phyloP scores from a whole-genome alignment of 2,329 filamentous ascomycete genomes.

The Knoxdaviesia proteae region DNA sequence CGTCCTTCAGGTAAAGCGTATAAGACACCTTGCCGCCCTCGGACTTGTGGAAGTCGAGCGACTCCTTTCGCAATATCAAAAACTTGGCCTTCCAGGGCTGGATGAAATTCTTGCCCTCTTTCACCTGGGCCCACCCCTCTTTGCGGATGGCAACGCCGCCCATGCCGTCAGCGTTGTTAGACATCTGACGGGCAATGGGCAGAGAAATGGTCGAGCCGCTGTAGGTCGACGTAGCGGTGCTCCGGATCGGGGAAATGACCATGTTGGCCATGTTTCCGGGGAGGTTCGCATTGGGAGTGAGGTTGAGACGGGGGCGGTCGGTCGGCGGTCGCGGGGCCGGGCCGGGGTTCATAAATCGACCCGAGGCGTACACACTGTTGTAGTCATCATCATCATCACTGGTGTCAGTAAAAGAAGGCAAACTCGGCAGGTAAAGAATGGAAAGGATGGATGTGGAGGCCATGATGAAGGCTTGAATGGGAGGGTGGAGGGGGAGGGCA shows the following conservation, averaged over 20 bases:
- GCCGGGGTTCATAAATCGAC: slow-evolving; percentile 87
- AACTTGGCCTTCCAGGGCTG: slow-evolving; percentile 79
- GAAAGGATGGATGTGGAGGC: too few species aligned
- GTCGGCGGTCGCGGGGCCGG: slow-evolving; percentile 79
- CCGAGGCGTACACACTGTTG: slow-evolving; percentile 33
- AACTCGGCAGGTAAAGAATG: too few species aligned
- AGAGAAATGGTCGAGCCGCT: slow-evolving; percentile 54
- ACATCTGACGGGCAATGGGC: slow-evolving; percentile 41
- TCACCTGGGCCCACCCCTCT: slow-evolving; percentile 66
- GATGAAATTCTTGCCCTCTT: slow-evolving; percentile 77
- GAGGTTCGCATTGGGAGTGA: slow-evolving; percentile 56
- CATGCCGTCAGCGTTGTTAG: slow-evolving; percentile 38
- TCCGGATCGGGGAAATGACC: slow-evolving; percentile 50
- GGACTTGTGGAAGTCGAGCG: slow-evolving; percentile 84
- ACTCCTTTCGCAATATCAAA: slow-evolving; percentile 77
- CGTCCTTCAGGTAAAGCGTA: slow-evolving; percentile 66
- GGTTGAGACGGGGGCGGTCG: slow-evolving; percentile 60
- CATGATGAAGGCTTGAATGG: too few species aligned
- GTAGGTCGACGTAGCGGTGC: slow-evolving; percentile 43
- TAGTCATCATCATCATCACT: slow-evolving; percentile 4
- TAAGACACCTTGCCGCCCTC: slow-evolving; percentile 76
- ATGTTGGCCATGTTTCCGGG: slow-evolving; percentile 64
- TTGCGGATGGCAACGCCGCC: slow-evolving; percentile 57
- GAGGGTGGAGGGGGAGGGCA: too few species aligned
- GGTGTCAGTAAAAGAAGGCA: too few species aligned